Base-by-base conservation (phyloP, 2,329 filamentous ascomycete genomes). In the Apiospora malaysiana region DNA sequence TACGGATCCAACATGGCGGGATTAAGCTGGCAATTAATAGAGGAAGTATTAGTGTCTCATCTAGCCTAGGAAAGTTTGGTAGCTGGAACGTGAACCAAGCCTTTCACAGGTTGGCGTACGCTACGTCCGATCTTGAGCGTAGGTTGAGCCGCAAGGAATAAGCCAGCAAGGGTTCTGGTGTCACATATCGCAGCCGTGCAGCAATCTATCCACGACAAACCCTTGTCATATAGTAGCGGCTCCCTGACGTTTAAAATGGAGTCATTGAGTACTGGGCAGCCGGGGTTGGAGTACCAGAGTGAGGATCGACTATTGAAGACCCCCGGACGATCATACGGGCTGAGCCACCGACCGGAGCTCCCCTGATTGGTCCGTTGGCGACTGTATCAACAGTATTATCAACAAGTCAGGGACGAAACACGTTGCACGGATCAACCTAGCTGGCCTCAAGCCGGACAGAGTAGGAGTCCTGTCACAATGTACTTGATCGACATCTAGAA, bases 31-130 rank as follows among this genome's bases (percentile, higher is more conserved):
- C 56, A 63, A 63, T n/a, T 63, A 40, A 12, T 21, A 63, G 27
- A 14, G 32, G 27, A n/a, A n/a, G 21, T 63, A 40, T 63, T 5
- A 21, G 8, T 40, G 56, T 40, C 32, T 63, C 56, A 63, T 40
- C 56, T 32, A 63, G 9, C n/a, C n/a, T 27, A 63, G 40, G 56
- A 63, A 63, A 63, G 56, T 63, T 63, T 40, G 56, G 56, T 63
- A 63, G 56, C 56, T 63, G 56, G 56, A 63, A 63, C 56, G 40
- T 40, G 32, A 9, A 40, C 56, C 32, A 40, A 63, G 56, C 32
- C 56, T 12, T 37, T 40, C 32, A 8, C 5, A 40, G 32, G 32
- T 40, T 63, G 56, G 32, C 56, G 32, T 40, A 18, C 56, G 56
- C 4, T 63, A 32, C 56, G 32, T 63, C 56, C 27, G 56, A 63